A percentile compares a stretch with the other conserved stretches of the same genome.
phyloP scores from a whole-genome alignment of 2,329 filamentous ascomycete species.

The Pseudogymnoascus sp. region DNA sequence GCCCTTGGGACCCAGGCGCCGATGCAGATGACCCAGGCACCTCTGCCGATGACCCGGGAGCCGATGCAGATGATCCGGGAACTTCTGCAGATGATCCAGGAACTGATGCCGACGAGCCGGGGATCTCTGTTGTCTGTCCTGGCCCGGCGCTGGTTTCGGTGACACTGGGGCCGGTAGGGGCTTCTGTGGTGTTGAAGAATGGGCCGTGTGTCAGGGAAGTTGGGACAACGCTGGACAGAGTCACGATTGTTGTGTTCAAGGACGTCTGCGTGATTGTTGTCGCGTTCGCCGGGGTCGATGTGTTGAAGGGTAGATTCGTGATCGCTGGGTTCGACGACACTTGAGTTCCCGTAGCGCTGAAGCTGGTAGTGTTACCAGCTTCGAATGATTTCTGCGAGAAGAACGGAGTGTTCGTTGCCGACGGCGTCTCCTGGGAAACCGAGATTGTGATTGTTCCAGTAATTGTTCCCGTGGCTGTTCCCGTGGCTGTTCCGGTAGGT shows the following conservation, averaged over 20 bases:
- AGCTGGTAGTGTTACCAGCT: neutral
- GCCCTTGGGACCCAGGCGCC: neutral
- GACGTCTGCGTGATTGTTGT: neutral
- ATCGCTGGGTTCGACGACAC: neutral
- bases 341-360: neutral
- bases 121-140: neutral
- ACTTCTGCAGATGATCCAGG: neutral
- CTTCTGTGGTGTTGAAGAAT: slow-evolving; percentile 5
- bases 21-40: neutral
- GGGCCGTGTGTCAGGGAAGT: neutral
- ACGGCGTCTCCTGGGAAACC: neutral
- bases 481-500: neutral
- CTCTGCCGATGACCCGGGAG: neutral
- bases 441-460: neutral
- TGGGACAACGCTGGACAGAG: neutral
- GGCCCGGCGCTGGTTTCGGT: neutral
- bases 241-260: neutral
- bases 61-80: neutral
- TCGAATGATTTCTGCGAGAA: slow-evolving; percentile 4
- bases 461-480: neutral
- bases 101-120: neutral
- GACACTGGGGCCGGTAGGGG: neutral
- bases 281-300: neutral
- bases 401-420: neutral
- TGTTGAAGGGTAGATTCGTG: neutral